Percentiles rank a stretch among this genome's conserved stretches.
phyloP scores from a whole-genome alignment of 805 yeast genomes.

The Kluyveromyces wickerhamii region DNA sequence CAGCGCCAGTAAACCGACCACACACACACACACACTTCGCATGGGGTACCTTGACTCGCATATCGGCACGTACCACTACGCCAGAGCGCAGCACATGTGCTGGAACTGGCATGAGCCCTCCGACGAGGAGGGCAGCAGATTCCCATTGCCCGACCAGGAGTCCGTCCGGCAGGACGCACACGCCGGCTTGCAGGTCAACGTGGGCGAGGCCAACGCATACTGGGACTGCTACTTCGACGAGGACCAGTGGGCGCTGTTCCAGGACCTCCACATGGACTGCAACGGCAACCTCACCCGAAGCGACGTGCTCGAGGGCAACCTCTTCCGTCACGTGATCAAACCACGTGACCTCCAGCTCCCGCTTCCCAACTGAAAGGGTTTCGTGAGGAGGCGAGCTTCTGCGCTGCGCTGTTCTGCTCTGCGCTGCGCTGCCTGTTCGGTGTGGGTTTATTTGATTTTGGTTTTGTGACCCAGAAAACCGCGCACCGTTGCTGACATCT shows the following conservation, averaged over 20 bases:
- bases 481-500: no score
- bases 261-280: conserved; percentile 5
- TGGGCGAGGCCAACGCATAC: conserved; percentile 2
- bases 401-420: no score
- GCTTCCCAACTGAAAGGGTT: conserved; percentile 1
- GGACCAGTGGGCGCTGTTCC: conserved; percentile 4
- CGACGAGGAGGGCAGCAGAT: conserved; percentile 1
- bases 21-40: neutral
- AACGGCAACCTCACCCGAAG: conserved; percentile 3
- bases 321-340: conserved; percentile 5
- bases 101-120: conserved; percentile 5
- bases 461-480: no score
- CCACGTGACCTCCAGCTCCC: conserved; percentile 6
- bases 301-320: neutral
- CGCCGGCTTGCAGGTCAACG: conserved; percentile 5
- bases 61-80: neutral
- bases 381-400: no score
- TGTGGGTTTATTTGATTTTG: no score
- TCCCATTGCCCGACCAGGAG: conserved; percentile 5
- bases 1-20: no score
- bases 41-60: conserved; percentile 4
- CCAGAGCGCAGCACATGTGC: conserved; percentile 4
- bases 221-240: conserved; percentile 6
- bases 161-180: conserved; percentile 4
- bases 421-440: no score